Evolutionary conservation across 169 alveolate genomes (phyloP), one percentile per base, ranked within the genome.

Genomic region (Plasmodium gonderi): DNA sequence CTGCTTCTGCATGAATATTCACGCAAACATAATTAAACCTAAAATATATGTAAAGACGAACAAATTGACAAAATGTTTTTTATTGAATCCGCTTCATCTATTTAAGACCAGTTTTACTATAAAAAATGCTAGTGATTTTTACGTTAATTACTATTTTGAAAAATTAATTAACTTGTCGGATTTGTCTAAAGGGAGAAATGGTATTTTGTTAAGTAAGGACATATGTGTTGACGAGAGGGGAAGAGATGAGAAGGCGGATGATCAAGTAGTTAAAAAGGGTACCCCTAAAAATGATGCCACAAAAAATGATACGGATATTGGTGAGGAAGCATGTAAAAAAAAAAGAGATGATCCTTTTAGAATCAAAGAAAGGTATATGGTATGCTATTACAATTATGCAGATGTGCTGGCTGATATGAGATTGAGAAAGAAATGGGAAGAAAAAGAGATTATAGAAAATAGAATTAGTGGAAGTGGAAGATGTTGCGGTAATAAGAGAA

Each of bases 1-100:
- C 29, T 47, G 68, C 17, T 38, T 85, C 8, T 85, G 47, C 11
- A 75, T 85, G 68, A 17, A 74, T 85, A 45, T 85, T 44, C 68
- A 85, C 47, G 92, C 92, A 33, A 85, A 85, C 68, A 85, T 85
- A 72, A 65, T 85, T 85, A 64, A 85, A 64, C 92, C 92, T 44
- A 85, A 14, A 26, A 29, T 85, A 74, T 17, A 85, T 54, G n/a
- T 85, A 72, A 85, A 85, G 36, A 40, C 44, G 29, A 76, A 85
- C 20, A 75, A 85, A 6, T 38, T 75, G 79, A 49, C 68, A 23
- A 54, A 74, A 29, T 74, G 47, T 31, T 65, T 85, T 85, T 51
- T 85, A 7, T 29, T 74, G 23, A 85, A 85, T 31, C 92, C 92
- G 49, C 42, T 85, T 11, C 26, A 36, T 75, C 44, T 85, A 40